Conservation (phyloP, 768 basidiomycete species). For the Boletus huronensis region DNA sequence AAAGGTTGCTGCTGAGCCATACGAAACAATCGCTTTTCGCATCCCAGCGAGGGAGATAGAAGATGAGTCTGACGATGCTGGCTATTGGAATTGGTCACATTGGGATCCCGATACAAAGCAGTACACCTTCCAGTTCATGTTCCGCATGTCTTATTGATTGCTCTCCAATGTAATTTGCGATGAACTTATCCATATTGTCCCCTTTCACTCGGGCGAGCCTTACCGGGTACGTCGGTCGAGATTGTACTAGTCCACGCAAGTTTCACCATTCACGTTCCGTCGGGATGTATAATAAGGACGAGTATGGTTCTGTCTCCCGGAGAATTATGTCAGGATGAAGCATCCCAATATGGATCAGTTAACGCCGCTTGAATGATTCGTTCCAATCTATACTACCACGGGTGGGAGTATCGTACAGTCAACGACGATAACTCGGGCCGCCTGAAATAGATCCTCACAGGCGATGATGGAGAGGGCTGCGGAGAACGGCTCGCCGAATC, state of each 20-base stretch:
- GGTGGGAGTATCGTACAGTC: not conserved
- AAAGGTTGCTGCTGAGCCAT: constrained; percentile 98
- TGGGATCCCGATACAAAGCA: constrained; percentile 99
- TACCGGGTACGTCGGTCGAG: not conserved
- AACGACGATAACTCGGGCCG: not conserved
- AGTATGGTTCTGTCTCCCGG: not conserved
- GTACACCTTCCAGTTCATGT: constrained; percentile 98
- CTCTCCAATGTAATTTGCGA: constrained; percentile 8
- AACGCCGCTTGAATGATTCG: constrained; percentile 1
- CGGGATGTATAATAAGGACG: not conserved
- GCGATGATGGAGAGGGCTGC: not conserved
- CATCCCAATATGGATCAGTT: constrained; percentile 4
- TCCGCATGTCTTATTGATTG: constrained; percentile 50
- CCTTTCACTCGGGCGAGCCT: not conserved
- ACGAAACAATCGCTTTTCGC: constrained; percentile 98
- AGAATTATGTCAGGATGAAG: not conserved
- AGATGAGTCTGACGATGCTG: constrained; percentile 86
- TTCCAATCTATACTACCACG: not conserved
- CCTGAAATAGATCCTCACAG: not conserved
- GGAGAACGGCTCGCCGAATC: not conserved
- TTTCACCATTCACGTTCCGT: not conserved
- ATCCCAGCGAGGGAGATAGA: constrained; percentile 97
- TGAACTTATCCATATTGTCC: not conserved
- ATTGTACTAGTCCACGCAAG: not conserved
- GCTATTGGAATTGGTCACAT: constrained; percentile 96